These are phyloP conservation scores for Porogramme epimiltina DNA, from an alignment of 1,284 basidiomycete genomes.

Conservation along the genomic window DNA sequence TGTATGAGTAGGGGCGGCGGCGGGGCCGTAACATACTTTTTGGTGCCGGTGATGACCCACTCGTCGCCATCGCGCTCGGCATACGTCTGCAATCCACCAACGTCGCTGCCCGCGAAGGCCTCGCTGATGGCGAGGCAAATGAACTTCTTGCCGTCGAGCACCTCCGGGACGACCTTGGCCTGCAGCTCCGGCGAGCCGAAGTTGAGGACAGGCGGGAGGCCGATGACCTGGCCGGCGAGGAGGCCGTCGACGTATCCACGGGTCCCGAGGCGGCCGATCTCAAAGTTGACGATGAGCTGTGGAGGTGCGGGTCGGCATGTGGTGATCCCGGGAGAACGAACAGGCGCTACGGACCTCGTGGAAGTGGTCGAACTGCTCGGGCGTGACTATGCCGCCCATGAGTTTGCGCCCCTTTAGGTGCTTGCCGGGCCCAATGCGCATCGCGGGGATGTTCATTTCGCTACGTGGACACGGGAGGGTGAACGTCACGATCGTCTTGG, in stretches of 20 bases:
- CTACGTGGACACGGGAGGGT: constrained; percentile 32
- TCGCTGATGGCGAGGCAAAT: constrained; percentile 76
- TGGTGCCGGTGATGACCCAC: constrained; percentile 89
- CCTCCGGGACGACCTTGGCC: constrained; percentile 65
- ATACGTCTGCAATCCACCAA: constrained; percentile 81
- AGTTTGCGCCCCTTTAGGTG: constrained; percentile 88
- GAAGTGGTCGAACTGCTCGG: constrained; percentile 89
- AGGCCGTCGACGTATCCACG: constrained; percentile 87
- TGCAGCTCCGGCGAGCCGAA: constrained; percentile 80
- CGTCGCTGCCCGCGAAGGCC: constrained; percentile 93
- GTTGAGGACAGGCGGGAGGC: constrained; percentile 85
- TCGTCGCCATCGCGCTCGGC: constrained; percentile 83
- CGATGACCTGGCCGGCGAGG: constrained; percentile 82
- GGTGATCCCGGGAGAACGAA: constrained; percentile 30
- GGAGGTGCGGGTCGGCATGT: constrained; percentile 25
- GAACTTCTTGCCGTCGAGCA: constrained; percentile 81
- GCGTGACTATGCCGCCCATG: constrained; percentile 83
- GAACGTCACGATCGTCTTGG: neutral
- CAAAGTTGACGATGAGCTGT: constrained; percentile 83
- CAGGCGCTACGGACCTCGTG: constrained; percentile 52
- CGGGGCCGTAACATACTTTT: constrained; percentile 54
- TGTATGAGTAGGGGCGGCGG: neutral
- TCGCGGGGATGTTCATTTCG: constrained; percentile 80
- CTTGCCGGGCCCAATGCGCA: constrained; percentile 90
- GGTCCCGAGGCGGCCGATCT: constrained; percentile 81